Base-by-base conservation (phyloP, 768 basidiomycete species). In the Tulasnella sp. region DNA sequence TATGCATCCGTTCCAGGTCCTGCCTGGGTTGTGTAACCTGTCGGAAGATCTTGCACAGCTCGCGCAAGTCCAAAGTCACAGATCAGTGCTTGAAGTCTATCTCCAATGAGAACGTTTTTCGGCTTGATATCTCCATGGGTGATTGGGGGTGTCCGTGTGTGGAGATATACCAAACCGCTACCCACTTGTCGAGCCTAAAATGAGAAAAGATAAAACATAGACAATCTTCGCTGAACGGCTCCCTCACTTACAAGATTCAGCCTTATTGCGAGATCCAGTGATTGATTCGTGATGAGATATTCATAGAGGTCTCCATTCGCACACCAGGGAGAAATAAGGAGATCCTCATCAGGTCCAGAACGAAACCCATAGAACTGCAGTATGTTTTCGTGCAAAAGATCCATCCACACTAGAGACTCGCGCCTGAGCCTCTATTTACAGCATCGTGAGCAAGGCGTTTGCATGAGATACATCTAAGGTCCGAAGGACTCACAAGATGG, bases 91-190 rank as follows among this genome's bases (percentile, higher is more conserved):
- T 48, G 18, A 32, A 48, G 23, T 3, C 46, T 32, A 10, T 74
- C 73, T 9, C 26, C 26, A 4, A 74, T 42, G 20, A 74, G 73
- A 4, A 74, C 44, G 26, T 74, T 74, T 5, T 51, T 18, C 10
- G 73, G 44, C 32, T 74, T 74, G 73, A 74, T 74, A 48, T 74
- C 73, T 6, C 73, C 73, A 16, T 74, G 73, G 5, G n/a, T 37
- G 9, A 74, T 44, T 18, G 73, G 73, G 3, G 73, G 73, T 18
- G 15, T 44, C 5, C 35, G 42, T 11, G 73, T 74, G 29, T 74
- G 73, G 11, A 74, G 44, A 74, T 48, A 74, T 32, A 20, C 23
- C 16, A 74, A 29, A 6, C 73, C 73, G 13, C 32, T 18, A 0
- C 44, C 73, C 5, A 44, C 39, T 26, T 74, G 73, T 35, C 44